Evolutionary conservation across 2,329 filamentous ascomycete species (phyloP).

Genomic region (Clarireedia monteithiana): DNA sequence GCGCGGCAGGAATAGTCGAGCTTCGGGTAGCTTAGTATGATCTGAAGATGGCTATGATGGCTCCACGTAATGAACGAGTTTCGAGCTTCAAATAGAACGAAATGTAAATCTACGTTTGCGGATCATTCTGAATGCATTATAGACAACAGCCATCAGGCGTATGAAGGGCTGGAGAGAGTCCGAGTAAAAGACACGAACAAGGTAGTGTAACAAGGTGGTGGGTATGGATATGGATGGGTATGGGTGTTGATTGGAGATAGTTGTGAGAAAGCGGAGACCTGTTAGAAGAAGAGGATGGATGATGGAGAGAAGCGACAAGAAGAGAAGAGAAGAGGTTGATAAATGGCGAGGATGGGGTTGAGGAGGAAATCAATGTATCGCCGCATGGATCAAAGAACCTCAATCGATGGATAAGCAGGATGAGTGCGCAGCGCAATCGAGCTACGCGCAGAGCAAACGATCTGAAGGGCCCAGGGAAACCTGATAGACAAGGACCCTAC

Average conservation of each 20-base stretch:
- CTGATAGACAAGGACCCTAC: too few relatives aligned
- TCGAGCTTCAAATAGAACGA: conserved; percentile 24
- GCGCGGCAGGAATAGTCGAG: background rate
- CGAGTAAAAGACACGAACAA: conserved; percentile 2
- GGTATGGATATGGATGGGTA: conserved; percentile 7
- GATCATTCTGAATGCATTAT: conserved; percentile 22
- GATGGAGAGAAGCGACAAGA: background rate
- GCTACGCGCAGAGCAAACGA: too few relatives aligned
- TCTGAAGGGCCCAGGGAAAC: too few relatives aligned
- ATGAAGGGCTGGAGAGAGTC: background rate
- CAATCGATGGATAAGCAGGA: background rate
- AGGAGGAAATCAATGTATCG: background rate
- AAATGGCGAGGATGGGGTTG: background rate
- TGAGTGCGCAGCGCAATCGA: background rate
- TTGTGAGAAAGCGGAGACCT: background rate
- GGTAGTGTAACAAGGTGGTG: conserved; percentile 21
- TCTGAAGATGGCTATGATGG: background rate
- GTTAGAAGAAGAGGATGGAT: background rate
- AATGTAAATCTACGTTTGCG: conserved; percentile 27
- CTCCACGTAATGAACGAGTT: conserved; percentile 3
- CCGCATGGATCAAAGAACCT: background rate
- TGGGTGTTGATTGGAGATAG: background rate
- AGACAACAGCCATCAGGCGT: conserved; percentile 17
- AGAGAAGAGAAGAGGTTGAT: background rate
- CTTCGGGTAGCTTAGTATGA: background rate